A percentile compares a stretch with the other conserved stretches of the same genome.
These are phyloP conservation scores for Oryza australiensis DNA, from an alignment of 176 grass and related monocot species.

Conservation along the genomic window DNA sequence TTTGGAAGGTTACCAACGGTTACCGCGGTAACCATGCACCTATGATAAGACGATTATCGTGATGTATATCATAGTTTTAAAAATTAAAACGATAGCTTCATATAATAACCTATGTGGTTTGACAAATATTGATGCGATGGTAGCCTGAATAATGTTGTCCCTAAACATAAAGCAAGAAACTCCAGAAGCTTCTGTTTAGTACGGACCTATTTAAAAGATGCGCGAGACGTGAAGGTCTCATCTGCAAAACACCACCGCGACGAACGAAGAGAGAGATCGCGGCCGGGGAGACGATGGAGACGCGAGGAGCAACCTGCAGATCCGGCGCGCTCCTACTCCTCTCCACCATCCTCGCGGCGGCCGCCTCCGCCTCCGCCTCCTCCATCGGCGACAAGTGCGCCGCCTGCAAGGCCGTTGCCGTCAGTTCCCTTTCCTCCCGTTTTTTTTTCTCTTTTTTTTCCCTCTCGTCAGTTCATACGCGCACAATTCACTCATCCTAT, in stretches of 20 bases:
- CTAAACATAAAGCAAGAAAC: too few relatives aligned
- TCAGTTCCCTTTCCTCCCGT: slow-evolving; percentile 20
- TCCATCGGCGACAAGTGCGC: slow-evolving; percentile 82
- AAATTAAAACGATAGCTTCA: too few relatives aligned
- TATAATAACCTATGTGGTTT: too few relatives aligned
- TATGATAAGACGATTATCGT: too few relatives aligned
- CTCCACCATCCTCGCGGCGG: slow-evolving; percentile 1
- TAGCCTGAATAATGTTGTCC: too few relatives aligned
- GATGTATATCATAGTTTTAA: too few relatives aligned
- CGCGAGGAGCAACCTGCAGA: slow-evolving; percentile 33
- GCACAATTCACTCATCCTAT: not conserved
- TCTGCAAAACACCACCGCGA: slow-evolving; percentile 35
- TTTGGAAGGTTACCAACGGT: too few relatives aligned
- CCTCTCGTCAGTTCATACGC: not conserved
- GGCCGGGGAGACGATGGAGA: slow-evolving; percentile 34
- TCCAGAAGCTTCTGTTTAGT: slow-evolving; percentile 26
- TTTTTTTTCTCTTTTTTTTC: not conserved
- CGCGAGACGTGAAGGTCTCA: not conserved
- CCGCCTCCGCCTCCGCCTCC: slow-evolving; percentile 34
- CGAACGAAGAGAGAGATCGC: slow-evolving; percentile 22
- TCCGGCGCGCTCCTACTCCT: slow-evolving; percentile 35
- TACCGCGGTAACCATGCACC: too few relatives aligned
- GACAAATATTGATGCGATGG: too few relatives aligned
- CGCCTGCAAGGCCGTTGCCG: slow-evolving; percentile 89
- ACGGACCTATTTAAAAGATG: slow-evolving; percentile 28